Evolutionary conservation across 768 basidiomycete genomes (phyloP).

Genomic region (Mycena vulgaris): DNA sequence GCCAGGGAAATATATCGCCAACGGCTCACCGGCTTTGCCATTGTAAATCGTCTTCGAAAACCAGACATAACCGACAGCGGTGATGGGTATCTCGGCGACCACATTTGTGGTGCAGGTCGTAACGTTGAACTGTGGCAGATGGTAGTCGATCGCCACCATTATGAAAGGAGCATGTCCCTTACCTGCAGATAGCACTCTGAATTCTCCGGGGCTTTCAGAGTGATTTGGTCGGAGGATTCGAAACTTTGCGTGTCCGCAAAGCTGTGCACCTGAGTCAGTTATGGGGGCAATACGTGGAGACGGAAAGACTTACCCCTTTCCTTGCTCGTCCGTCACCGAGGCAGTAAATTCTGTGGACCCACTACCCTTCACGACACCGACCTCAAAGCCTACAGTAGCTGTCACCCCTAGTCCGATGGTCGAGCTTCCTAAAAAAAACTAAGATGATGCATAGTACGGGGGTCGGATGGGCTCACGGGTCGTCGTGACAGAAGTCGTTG

Average conservation of each 20-base stretch:
- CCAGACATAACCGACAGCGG: too few species aligned
- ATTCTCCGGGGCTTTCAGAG: too few species aligned
- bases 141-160: too few species aligned
- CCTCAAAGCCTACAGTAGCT: neutral
- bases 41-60: too few species aligned
- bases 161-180: neutral
- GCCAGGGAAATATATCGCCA: too few species aligned
- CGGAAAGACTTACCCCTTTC: too few species aligned
- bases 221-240: too few species aligned
- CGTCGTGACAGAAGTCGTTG: neutral
- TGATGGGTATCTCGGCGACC: neutral
- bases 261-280: neutral
- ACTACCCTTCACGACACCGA: neutral
- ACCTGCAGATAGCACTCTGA: too few species aligned
- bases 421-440: neutral
- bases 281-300: neutral
- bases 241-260: neutral
- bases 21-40: too few species aligned
- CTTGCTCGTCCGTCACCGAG: neutral
- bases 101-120: neutral
- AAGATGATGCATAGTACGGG: neutral
- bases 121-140: neutral
- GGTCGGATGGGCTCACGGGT: neutral
- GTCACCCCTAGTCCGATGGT: neutral
- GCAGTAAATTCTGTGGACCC: neutral